These are phyloP conservation scores for Haematococcus sp. DNA, from an alignment of 139 green algal genomes.

Conservation along the genomic window DNA sequence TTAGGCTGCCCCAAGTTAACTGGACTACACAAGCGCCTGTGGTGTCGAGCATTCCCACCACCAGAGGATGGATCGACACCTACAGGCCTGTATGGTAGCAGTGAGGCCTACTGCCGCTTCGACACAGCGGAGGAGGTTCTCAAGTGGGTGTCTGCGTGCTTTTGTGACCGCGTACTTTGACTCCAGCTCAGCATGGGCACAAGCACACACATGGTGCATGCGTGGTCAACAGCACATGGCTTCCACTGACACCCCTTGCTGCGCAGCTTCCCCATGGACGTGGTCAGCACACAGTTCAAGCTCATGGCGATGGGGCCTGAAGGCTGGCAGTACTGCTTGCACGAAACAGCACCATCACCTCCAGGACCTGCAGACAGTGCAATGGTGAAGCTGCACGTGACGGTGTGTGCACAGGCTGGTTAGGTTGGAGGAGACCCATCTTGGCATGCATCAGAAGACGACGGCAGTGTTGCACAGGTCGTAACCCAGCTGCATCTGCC, in stretches of 20 bases:
- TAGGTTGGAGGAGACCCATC: no score
- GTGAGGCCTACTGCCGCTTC: neutral
- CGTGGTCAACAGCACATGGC: no score
- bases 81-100: neutral
- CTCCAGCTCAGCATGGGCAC: neutral
- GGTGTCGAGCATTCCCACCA: neutral
- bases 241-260: no score
- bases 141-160: neutral
- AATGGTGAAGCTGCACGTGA: conserved; percentile 1
- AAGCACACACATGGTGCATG: neutral
- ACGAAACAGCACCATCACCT: conserved; percentile 3
- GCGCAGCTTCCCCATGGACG: conserved; percentile 22
- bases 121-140: neutral
- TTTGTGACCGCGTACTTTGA: no score
- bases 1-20: neutral
- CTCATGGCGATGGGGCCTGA: conserved; percentile 5
- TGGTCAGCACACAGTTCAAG: conserved; percentile 22
- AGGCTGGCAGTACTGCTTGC: conserved; percentile 24
- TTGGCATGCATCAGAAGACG: no score
- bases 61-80: neutral
- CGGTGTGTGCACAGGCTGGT: neutral
- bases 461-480: no score
- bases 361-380: neutral
- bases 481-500: no score
- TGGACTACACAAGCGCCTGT: neutral